Percentiles rank a stretch among this genome's conserved stretches.
These are phyloP conservation scores for Fusarium humuli DNA, from an alignment of 2,329 filamentous ascomycete genomes.

Conservation along the genomic window DNA sequence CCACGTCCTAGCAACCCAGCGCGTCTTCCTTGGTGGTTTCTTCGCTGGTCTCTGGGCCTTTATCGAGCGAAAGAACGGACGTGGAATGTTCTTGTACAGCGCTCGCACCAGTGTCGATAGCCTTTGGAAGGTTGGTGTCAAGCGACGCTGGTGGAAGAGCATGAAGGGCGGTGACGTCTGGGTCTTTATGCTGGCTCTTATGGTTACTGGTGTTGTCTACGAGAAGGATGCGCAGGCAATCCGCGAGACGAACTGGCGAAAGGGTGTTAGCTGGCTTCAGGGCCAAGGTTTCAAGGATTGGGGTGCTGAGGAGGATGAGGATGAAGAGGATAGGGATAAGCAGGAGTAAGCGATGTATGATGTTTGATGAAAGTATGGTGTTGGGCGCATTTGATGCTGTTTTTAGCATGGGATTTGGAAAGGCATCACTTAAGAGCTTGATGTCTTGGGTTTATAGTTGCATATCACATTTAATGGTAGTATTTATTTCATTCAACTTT, in stretches of 20 bases:
- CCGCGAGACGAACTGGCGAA: conserved; percentile 74
- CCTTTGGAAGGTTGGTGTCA: conserved; percentile 93
- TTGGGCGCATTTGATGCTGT: conserved; percentile 30
- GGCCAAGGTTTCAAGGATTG: conserved; percentile 83
- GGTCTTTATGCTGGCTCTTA: conserved; percentile 83
- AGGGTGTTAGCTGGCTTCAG: conserved; percentile 77
- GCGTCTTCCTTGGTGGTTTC: conserved; percentile 91
- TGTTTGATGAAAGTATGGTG: conserved; percentile 38
- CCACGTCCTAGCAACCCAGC: conserved; percentile 79
- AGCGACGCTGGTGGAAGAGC: conserved; percentile 88
- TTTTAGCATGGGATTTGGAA: conserved; percentile 18
- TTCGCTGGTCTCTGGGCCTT: conserved; percentile 87
- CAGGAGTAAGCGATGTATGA: conserved; percentile 41
- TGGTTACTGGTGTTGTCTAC: conserved; percentile 81
- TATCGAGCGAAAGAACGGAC: conserved; percentile 73
- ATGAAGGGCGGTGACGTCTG: conserved; percentile 85
- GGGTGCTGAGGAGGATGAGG: conserved; percentile 64
- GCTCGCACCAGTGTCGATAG: conserved; percentile 83
- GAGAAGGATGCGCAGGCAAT: conserved; percentile 77
- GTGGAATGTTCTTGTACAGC: conserved; percentile 81
- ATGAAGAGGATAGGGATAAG: conserved; percentile 51
- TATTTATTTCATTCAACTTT: conserved; percentile 2
- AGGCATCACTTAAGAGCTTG: conserved; percentile 5
- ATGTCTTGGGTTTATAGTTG: conserved; percentile 18
- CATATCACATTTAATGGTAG: conserved; percentile 36